Percentiles rank a stretch among this genome's conserved stretches.
phyloP scores from a whole-genome alignment of 257 asterid genomes.

The Solanum pimpinellifolium region DNA sequence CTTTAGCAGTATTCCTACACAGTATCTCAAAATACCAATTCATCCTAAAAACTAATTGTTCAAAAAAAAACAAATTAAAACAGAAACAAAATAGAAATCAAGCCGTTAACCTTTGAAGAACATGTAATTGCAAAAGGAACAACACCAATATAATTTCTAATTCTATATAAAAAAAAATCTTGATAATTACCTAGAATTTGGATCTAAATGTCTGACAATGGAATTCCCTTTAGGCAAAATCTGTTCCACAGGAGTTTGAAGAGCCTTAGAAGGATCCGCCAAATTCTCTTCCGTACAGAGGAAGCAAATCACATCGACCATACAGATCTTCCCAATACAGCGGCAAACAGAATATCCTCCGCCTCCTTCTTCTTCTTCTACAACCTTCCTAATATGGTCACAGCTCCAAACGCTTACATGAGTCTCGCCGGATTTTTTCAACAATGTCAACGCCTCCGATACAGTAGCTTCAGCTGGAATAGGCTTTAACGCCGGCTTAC shows the following conservation, averaged over 20 bases:
- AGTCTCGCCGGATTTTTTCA: slow-evolving; percentile 36
- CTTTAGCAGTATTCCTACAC: not conserved
- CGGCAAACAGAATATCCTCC: slow-evolving; percentile 4
- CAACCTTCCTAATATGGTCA: not conserved
- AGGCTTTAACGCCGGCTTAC: slow-evolving; percentile 64
- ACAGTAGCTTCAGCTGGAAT: slow-evolving; percentile 31
- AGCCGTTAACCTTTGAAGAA: too few species aligned
- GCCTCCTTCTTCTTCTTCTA: not conserved
- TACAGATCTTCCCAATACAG: slow-evolving; percentile 59
- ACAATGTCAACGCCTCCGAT: slow-evolving; percentile 36
- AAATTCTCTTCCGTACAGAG: slow-evolving; percentile 47
- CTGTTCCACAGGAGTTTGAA: slow-evolving; percentile 35
- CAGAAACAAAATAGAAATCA: not conserved
- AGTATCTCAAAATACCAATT: not conserved
- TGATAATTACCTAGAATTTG: slow-evolving; percentile 40
- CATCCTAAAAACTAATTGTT: not conserved
- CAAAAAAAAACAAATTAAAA: not conserved
- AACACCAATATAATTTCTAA: not conserved
- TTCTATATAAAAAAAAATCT: too few species aligned
- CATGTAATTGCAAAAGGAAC: not conserved
- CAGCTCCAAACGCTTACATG: slow-evolving; percentile 58
- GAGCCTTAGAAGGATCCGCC: slow-evolving; percentile 48
- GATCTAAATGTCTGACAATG: slow-evolving; percentile 52
- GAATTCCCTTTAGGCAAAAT: slow-evolving; percentile 29
- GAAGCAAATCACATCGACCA: slow-evolving; percentile 54